Evolutionary conservation across 768 basidiomycete species (phyloP).

Genomic region (Rhizopogon rudus): DNA sequence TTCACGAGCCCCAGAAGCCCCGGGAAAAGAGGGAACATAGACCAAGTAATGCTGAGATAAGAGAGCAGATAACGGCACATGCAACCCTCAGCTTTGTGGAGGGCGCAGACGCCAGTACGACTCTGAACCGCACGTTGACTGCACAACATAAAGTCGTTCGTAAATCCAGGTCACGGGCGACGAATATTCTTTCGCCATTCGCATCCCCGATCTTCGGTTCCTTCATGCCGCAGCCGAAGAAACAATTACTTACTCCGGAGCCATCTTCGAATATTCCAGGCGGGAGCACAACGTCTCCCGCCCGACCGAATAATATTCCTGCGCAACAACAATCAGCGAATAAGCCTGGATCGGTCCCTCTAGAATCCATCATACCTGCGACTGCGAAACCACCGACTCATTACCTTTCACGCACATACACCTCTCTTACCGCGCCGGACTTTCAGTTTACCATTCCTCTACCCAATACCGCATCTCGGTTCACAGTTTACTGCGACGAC

Average conservation of each 20-base stretch:
- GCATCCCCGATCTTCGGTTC: conserved; percentile 58
- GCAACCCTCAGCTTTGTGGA: conserved; percentile 39
- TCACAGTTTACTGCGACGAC: conserved; percentile 45
- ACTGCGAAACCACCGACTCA: conserved; percentile 80
- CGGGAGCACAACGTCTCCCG: conserved; percentile 8
- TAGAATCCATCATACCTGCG: conserved; percentile 81
- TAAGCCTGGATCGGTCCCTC: conserved; percentile 48
- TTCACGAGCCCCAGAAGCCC: conserved; percentile 31
- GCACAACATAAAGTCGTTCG: conserved; percentile 26
- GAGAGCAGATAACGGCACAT: conserved; percentile 28
- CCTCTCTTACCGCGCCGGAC: conserved; percentile 65
- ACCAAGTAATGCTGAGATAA: conserved; percentile 21
- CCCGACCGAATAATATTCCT: conserved; percentile 2
- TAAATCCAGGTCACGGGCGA: conserved; percentile 32
- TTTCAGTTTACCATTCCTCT: conserved; percentile 70
- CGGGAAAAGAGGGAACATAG: conserved; percentile 42
- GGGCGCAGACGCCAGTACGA: conserved; percentile 39
- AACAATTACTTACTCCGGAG: conserved; percentile 26
- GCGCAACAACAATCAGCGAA: conserved; percentile 17
- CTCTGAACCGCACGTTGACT: conserved; percentile 43
- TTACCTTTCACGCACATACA: conserved; percentile 71
- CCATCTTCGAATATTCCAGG: conserved; percentile 8
- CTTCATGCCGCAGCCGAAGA: conserved; percentile 48
- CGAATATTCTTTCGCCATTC: conserved; percentile 36
- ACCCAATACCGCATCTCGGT: conserved; percentile 50